These are phyloP conservation scores for Cystobasidium slooffiae DNA, from an alignment of 1,284 basidiomycete genomes.

Conservation along the genomic window DNA sequence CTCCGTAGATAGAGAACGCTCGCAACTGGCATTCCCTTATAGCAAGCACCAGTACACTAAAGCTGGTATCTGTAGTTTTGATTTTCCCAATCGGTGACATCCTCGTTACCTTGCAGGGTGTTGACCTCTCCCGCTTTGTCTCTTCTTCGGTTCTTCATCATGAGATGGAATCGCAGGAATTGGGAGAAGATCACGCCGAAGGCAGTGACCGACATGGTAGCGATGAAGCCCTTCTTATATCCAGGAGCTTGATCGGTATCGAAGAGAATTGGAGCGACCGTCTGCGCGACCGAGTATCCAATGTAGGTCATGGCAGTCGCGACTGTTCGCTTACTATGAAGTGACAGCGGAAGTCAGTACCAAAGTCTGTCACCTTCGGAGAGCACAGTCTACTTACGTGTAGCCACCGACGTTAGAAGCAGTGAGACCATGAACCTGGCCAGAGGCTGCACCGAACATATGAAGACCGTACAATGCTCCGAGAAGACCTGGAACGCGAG, in stretches of 20 bases:
- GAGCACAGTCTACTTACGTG: background rate
- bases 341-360: background rate
- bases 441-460: conserved; percentile 30
- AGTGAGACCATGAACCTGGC: conserved; percentile 27
- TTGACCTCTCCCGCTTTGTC: conserved; percentile 7
- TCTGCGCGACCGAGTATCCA: conserved; percentile 24
- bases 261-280: conserved; percentile 19
- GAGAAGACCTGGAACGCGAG: conserved; percentile 32
- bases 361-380: too few species aligned
- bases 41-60: background rate
- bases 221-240: conserved; percentile 30
- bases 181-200: conserved; percentile 22
- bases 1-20: background rate
- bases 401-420: conserved; percentile 34
- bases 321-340: conserved; percentile 21
- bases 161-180: conserved; percentile 26
- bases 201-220: conserved; percentile 30
- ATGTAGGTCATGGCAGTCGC: conserved; percentile 33
- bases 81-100: conserved; percentile 25
- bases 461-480: conserved; percentile 32
- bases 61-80: conserved; percentile 3
- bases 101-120: background rate
- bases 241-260: conserved; percentile 27
- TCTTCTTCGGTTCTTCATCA: conserved; percentile 14
- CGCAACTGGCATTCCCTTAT: background rate